Base-by-base conservation (phyloP, 768 basidiomycete species). In the Amanita rubescens region DNA sequence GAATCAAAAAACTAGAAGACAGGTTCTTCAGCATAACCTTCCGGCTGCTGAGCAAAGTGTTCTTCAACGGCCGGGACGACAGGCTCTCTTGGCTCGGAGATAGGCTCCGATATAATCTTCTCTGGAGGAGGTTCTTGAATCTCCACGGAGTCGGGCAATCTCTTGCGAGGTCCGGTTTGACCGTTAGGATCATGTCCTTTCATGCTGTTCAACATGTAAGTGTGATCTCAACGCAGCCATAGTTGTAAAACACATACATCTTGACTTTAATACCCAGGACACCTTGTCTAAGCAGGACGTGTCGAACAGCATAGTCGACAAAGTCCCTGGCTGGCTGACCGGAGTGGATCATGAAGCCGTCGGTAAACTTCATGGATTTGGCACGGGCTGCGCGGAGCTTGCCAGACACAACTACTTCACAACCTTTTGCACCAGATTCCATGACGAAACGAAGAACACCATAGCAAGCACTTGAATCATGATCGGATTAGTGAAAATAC, bases 391-490 rank as follows among this genome's bases (percentile, higher is more conserved):
- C 96, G 69, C 96, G 93, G 67, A 99, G 92, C 75, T 99, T 99
- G 69, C 96, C 96, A 59, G 95, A 98, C 59, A 99, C 94, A 67
- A 98, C 92, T 59, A 99, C 96, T 74, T 99, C 96, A 68, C 94
- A 97, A 71, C 96, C 96, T 77, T 99, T 99, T 61, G 96, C 96
- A 63, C 91, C 91, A 55, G 95, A 97, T 76, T 99, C 96, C 96
- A 99, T 99, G 63, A 99, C 94, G 78, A 97, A 99, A 67, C 96
- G 93, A 67, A 99, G 93, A 65, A 99, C 96, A 87, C 96, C 96
- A 71, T 98, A 99, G 77, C 95, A 97, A 45, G 93, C 93, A 66
- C 91, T 93, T 17, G 25, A 3, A 41, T 9, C 24, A 35, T 49
- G 1, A 33, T 51, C 39, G 27, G 27, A 53, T 51, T 45, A 0